Evolutionary conservation across 768 basidiomycete species (phyloP).

Genomic region (Boletus pseudopeckii): DNA sequence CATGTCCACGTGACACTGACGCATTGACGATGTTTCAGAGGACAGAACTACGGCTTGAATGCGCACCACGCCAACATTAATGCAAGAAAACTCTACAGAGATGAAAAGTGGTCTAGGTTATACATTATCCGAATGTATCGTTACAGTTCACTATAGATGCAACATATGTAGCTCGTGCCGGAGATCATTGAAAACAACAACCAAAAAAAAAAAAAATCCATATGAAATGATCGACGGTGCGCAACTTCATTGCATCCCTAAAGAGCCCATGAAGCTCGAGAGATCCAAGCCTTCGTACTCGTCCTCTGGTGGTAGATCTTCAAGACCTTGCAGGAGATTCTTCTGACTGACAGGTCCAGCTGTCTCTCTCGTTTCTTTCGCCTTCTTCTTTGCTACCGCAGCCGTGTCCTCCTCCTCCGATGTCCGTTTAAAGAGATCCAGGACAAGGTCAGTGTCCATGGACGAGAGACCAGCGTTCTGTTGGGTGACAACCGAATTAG

Average conservation of each 20-base stretch:
- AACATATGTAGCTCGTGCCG: slow-evolving; percentile 28
- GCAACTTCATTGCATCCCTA: slow-evolving; percentile 45
- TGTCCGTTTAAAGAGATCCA: slow-evolving; percentile 88
- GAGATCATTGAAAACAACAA: slow-evolving; percentile 12
- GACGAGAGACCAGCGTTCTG: slow-evolving; percentile 91
- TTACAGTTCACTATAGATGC: slow-evolving; percentile 35
- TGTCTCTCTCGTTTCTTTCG: slow-evolving; percentile 51
- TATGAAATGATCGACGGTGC: slow-evolving; percentile 15
- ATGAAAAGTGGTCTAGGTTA: slow-evolving; percentile 26
- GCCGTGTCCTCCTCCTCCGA: slow-evolving; percentile 70
- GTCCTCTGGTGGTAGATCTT: slow-evolving; percentile 88
- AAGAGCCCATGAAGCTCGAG: slow-evolving; percentile 84
- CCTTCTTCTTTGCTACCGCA: slow-evolving; percentile 44
- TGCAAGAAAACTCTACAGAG: slow-evolving; percentile 17
- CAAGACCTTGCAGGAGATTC: slow-evolving; percentile 83
- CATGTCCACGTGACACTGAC: neutral
- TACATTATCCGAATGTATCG: slow-evolving; percentile 33
- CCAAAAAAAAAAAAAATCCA: slow-evolving; percentile 16
- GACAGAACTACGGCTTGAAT: too few relatives aligned
- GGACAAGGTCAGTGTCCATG: slow-evolving; percentile 96
- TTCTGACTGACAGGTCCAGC: slow-evolving; percentile 67
- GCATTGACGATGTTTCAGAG: too few relatives aligned
- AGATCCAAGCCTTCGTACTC: slow-evolving; percentile 89
- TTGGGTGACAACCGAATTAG: slow-evolving; percentile 93
- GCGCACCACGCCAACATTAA: neutral